These are phyloP conservation scores for Protomyces pachydermus DNA, from an alignment of 1,139 yeast species.

Conservation along the genomic window DNA sequence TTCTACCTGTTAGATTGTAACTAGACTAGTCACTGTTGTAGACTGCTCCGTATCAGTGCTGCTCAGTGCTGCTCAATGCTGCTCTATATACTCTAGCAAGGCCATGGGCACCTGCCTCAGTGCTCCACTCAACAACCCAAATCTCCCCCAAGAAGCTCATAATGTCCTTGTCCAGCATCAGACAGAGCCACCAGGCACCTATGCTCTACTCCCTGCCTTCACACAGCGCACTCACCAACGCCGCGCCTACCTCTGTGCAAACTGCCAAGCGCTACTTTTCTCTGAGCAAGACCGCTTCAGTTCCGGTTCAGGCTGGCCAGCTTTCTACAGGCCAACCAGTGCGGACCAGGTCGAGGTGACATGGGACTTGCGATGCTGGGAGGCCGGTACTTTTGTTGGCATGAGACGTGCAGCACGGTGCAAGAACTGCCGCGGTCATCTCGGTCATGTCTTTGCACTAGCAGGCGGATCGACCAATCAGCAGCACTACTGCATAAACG, in stretches of 20 bases:
- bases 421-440: constrained; percentile 81
- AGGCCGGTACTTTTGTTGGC: constrained; percentile 3
- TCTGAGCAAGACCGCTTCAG: neutral
- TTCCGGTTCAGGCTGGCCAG: constrained; percentile 22
- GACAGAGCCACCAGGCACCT: constrained; percentile 17
- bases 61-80: neutral
- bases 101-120: neutral
- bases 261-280: constrained; percentile 2
- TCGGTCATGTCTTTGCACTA: constrained; percentile 76
- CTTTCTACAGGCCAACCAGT: neutral
- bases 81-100: neutral
- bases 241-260: constrained; percentile 1
- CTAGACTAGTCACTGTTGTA: too few species aligned
- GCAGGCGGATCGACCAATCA: neutral
- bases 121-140: too few species aligned
- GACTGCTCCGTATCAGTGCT: too few species aligned
- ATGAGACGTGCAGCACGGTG: constrained; percentile 74
- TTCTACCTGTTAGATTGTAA: too few species aligned
- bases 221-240: neutral
- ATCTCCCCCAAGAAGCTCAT: neutral
- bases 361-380: constrained; percentile 8
- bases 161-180: neutral
- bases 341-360: neutral
- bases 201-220: neutral
- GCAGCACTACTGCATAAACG: neutral